Percentiles rank a stretch among this genome's conserved stretches.
phyloP scores from a whole-genome alignment of 2,329 filamentous ascomycete species.

The Sclerotinia nivalis region DNA sequence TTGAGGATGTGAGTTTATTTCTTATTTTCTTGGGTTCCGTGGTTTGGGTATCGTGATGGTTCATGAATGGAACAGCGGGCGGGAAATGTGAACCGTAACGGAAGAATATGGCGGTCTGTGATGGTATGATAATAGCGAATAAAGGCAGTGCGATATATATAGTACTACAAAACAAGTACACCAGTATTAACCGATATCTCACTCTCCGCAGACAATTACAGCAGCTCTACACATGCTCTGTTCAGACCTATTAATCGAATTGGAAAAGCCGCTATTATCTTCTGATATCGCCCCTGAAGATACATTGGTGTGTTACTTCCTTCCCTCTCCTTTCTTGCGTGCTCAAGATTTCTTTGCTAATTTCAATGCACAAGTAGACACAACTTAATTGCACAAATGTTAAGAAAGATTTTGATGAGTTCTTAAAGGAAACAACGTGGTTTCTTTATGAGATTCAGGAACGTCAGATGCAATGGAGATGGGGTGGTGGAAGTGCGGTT shows the following conservation, averaged over 20 bases:
- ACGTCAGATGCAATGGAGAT: constrained; percentile 33
- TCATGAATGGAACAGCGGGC: neutral
- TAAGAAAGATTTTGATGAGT: constrained; percentile 35
- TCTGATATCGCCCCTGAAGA: neutral
- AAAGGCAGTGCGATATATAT: constrained; percentile 20
- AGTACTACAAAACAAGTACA: neutral
- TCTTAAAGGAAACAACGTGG: constrained; percentile 35
- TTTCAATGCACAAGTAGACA: neutral
- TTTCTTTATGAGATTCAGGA: constrained; percentile 39
- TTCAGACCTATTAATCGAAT: constrained; percentile 30
- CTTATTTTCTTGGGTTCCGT: neutral
- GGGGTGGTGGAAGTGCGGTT: constrained; percentile 31
- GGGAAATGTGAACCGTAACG: neutral
- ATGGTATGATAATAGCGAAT: too few species aligned
- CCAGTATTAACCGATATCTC: neutral
- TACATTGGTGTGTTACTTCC: neutral
- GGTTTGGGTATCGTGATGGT: neutral
- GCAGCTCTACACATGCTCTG: constrained; percentile 33
- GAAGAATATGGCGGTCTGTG: neutral
- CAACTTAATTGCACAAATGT: constrained; percentile 26
- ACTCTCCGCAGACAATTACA: constrained; percentile 29
- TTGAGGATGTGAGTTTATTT: constrained; percentile 22
- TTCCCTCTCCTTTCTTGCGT: neutral
- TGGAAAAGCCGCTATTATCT: constrained; percentile 33
- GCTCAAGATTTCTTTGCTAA: neutral